Evolutionary conservation across 805 yeast genomes (phyloP).

Genomic region (Millerozyma miso): DNA sequence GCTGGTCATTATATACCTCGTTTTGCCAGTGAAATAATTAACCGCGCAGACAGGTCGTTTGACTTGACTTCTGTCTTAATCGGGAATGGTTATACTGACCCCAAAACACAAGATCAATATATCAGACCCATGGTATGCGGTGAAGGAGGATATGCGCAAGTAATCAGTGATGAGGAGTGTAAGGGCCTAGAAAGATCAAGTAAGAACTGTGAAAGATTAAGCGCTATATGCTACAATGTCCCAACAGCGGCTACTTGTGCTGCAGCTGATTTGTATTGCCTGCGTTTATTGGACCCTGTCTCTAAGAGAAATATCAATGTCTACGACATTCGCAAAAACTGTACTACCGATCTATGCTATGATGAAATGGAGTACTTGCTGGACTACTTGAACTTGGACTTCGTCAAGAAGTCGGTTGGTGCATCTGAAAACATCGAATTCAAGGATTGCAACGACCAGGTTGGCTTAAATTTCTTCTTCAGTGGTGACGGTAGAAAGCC

Average conservation of each 20-base stretch:
- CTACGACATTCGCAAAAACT: constrained; percentile 56
- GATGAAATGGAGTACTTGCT: constrained; percentile 45
- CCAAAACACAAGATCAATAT: constrained; percentile 34
- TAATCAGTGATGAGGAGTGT: constrained; percentile 29
- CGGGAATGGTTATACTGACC: constrained; percentile 44
- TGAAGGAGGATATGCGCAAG: constrained; percentile 40
- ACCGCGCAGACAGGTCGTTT: constrained; percentile 51
- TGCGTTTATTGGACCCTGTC: constrained; percentile 25
- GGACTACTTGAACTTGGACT: constrained; percentile 48
- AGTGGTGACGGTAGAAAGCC: constrained; percentile 68
- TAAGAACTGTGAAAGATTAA: constrained; percentile 30
- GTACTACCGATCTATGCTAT: constrained; percentile 54
- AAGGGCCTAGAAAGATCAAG: constrained; percentile 30
- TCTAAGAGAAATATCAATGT: constrained; percentile 54
- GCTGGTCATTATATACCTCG: constrained; percentile 94
- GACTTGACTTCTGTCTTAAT: constrained; percentile 37
- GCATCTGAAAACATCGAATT: constrained; percentile 46
- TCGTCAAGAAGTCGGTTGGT: constrained; percentile 54
- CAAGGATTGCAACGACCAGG: constrained; percentile 47
- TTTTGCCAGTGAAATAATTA: constrained; percentile 75
- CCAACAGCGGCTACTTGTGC: constrained; percentile 36
- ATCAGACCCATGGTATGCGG: constrained; percentile 46
- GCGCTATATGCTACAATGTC: constrained; percentile 26
- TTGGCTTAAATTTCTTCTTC: constrained; percentile 46
- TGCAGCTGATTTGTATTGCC: constrained; percentile 35